These are phyloP conservation scores for Eucalyptus curtisii DNA, from an alignment of 345 rosid genomes.

Conservation along the genomic window DNA sequence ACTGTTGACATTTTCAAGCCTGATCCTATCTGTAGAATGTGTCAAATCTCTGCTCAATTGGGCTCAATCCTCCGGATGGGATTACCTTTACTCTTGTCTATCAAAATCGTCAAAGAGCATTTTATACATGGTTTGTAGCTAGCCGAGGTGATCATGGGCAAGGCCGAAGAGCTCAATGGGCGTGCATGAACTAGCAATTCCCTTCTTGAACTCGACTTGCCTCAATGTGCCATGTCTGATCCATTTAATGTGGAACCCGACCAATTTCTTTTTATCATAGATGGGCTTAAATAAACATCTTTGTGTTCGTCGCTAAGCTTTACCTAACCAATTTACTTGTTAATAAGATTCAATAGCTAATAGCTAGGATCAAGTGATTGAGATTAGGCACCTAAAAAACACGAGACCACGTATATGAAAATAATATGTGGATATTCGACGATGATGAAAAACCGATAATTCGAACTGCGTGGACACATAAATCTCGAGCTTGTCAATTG, in stretches of 20 bases:
- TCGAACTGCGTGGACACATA: neutral
- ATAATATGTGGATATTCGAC: neutral
- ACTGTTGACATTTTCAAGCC: neutral
- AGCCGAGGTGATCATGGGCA: neutral
- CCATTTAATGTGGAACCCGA: neutral
- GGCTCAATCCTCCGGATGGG: neutral
- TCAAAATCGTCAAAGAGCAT: neutral
- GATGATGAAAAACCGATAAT: neutral
- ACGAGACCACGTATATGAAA: neutral
- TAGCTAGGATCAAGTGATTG: neutral
- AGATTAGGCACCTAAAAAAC: neutral
- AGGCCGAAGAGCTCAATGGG: neutral
- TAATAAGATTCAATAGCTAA: neutral
- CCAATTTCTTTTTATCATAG: neutral
- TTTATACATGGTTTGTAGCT: neutral
- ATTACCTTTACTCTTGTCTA: neutral
- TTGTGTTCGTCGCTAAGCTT: neutral
- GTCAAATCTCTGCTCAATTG: neutral
- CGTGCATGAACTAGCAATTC: neutral
- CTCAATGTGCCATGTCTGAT: neutral
- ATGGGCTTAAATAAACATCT: neutral
- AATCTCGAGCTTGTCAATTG: neutral
- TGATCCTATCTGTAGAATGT: neutral
- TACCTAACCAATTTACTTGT: neutral
- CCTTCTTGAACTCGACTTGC: neutral